These are phyloP conservation scores for Dendrothele bispora DNA, from an alignment of 768 basidiomycete genomes.

Conservation along the genomic window DNA sequence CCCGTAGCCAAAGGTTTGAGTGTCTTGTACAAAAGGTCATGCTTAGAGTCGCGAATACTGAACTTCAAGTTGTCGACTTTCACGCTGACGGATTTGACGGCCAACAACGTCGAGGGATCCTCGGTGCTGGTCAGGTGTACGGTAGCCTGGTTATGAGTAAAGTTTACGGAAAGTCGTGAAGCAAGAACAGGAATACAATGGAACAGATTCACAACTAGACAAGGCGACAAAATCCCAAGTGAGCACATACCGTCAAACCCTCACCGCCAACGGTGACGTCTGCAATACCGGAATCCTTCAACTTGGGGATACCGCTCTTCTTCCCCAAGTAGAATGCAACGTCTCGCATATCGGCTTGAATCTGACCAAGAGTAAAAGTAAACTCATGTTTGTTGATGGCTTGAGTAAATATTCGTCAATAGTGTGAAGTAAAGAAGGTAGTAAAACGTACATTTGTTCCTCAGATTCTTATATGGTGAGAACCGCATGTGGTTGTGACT, in stretches of 20 bases:
- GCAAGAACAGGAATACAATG: too few species aligned
- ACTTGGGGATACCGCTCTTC: conserved; percentile 80
- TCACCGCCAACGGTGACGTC: conserved; percentile 84
- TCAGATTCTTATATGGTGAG: too few species aligned
- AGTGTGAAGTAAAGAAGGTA: too few species aligned
- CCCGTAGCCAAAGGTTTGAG: conserved; percentile 76
- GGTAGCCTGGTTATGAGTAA: conserved; percentile 37
- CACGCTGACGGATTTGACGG: conserved; percentile 67
- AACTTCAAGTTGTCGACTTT: conserved; percentile 90
- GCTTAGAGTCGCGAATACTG: conserved; percentile 87
- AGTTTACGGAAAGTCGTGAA: not conserved
- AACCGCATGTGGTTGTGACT: conserved; percentile 84
- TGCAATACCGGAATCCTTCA: conserved; percentile 80
- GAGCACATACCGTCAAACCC: conserved; percentile 62
- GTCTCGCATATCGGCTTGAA: conserved; percentile 93
- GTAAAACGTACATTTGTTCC: too few species aligned
- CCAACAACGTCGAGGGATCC: conserved; percentile 71
- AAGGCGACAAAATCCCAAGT: too few species aligned
- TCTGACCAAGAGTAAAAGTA: conserved; percentile 74
- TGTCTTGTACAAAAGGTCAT: conserved; percentile 86
- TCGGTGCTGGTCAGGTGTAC: conserved; percentile 61
- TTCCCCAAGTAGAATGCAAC: conserved; percentile 89
- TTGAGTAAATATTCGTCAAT: too few species aligned
- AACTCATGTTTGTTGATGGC: conserved; percentile 63
- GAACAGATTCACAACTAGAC: too few species aligned